Conservation (phyloP, 73 alveolate species). For the Uronychia setigera region DNA sequence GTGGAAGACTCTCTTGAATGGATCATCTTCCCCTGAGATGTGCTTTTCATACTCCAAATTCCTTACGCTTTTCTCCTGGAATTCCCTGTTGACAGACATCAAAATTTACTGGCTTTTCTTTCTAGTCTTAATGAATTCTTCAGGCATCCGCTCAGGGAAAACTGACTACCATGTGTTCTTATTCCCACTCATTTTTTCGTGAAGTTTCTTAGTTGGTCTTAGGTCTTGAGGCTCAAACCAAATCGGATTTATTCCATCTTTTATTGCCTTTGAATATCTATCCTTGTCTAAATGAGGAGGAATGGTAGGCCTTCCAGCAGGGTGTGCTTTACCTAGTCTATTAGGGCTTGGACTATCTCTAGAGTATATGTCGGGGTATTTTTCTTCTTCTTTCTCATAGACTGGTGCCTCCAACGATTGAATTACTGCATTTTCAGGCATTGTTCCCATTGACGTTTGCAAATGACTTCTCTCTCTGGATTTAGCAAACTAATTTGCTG, state of each 20-base stretch:
- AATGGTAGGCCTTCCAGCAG: background rate
- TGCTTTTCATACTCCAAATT: background rate
- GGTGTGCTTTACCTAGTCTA: too few relatives aligned
- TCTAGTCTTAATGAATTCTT: background rate
- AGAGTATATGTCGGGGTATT: too few relatives aligned
- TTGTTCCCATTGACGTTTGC: too few relatives aligned
- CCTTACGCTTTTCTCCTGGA: background rate
- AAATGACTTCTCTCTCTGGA: too few relatives aligned
- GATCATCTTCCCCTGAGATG: conserved; percentile 1
- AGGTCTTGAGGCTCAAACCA: background rate
- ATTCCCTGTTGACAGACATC: background rate
- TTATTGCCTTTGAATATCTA: background rate
- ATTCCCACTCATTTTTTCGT: background rate
- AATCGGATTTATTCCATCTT: background rate
- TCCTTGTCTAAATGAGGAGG: background rate
- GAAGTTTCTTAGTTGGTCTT: background rate
- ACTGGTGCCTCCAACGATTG: too few relatives aligned
- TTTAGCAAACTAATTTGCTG: too few relatives aligned
- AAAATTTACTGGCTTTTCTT: background rate
- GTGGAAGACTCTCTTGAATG: background rate
- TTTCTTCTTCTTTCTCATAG: too few relatives aligned
- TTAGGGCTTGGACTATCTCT: too few relatives aligned
- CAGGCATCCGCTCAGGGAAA: background rate
- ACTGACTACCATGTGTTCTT: background rate
- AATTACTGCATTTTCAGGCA: too few relatives aligned